Evolutionary conservation across 2,329 filamentous ascomycete genomes (phyloP).

Genomic region (Huntiella bhutanensis): DNA sequence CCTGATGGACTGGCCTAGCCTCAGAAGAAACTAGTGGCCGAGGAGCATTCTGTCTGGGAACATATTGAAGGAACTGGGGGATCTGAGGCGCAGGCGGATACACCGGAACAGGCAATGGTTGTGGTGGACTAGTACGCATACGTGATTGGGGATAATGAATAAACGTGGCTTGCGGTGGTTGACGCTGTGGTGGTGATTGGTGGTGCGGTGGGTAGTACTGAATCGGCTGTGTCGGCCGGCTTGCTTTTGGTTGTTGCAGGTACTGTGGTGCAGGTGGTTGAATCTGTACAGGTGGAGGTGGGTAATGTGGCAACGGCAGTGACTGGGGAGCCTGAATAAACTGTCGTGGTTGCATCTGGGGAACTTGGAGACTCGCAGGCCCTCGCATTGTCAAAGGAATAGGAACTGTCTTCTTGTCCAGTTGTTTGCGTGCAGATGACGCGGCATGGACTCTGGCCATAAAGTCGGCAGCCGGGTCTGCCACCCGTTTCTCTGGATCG

Average conservation of each 20-base stretch:
- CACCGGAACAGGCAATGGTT: too few species aligned
- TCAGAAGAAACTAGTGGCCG: too few species aligned
- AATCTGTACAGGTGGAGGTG: neutral
- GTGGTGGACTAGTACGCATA: too few species aligned
- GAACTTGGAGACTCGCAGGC: neutral
- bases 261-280: neutral
- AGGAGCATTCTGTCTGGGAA: too few species aligned
- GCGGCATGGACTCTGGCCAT: conserved; percentile 45
- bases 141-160: too few species aligned
- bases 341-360: neutral
- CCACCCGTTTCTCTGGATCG: conserved; percentile 37
- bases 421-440: neutral
- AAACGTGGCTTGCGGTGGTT: neutral
- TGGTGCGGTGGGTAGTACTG: neutral
- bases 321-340: neutral
- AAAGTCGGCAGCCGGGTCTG: conserved; percentile 54
- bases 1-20: too few species aligned
- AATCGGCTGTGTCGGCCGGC: too few species aligned
- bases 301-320: neutral
- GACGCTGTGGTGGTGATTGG: neutral
- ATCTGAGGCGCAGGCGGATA: too few species aligned
- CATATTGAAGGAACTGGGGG: too few species aligned
- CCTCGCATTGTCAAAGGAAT: neutral
- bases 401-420: neutral
- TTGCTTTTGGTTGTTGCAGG: neutral